Evolutionary conservation across 371 early-diverging fungal genomes (phyloP).

Genomic region (Capillidium rhysosporum): DNA sequence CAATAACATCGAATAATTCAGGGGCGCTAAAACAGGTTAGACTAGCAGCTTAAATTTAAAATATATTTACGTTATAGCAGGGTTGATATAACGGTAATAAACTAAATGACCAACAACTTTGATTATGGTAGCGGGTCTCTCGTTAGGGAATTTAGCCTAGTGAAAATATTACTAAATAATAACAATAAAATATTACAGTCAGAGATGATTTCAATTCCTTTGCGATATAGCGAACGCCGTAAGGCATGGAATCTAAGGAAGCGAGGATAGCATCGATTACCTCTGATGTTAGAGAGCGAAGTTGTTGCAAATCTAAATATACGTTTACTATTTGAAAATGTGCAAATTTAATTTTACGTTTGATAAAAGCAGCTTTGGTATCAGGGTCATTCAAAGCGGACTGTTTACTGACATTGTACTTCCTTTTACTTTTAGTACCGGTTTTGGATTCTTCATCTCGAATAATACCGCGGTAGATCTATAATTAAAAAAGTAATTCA

Average conservation of each 20-base stretch:
- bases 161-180: neutral
- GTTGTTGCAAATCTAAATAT: slow-evolving; percentile 32
- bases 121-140: slow-evolving; percentile 52
- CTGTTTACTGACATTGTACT: slow-evolving; percentile 54
- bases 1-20: slow-evolving; percentile 89
- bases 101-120: slow-evolving; percentile 83
- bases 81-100: slow-evolving; percentile 93
- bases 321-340: neutral
- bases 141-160: slow-evolving; percentile 56
- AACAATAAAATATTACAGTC: slow-evolving; percentile 16
- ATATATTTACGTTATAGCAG: slow-evolving; percentile 72
- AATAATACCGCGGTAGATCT: slow-evolving; percentile 70
- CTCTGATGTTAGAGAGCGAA: slow-evolving; percentile 52
- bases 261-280: slow-evolving; percentile 61
- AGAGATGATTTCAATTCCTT: slow-evolving; percentile 60
- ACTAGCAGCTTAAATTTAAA: neutral
- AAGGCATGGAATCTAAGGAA: slow-evolving; percentile 74
- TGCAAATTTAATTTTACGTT: slow-evolving; percentile 15
- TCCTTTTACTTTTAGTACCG: slow-evolving; percentile 55
- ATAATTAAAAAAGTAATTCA: neutral
- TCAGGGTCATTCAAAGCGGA: slow-evolving; percentile 75
- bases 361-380: slow-evolving; percentile 52
- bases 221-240: slow-evolving; percentile 86
- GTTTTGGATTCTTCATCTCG: slow-evolving; percentile 78
- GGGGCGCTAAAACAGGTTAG: slow-evolving; percentile 45